Evolutionary conservation across 805 yeast genomes (phyloP).

Genomic region (Yarrowia porcina): DNA sequence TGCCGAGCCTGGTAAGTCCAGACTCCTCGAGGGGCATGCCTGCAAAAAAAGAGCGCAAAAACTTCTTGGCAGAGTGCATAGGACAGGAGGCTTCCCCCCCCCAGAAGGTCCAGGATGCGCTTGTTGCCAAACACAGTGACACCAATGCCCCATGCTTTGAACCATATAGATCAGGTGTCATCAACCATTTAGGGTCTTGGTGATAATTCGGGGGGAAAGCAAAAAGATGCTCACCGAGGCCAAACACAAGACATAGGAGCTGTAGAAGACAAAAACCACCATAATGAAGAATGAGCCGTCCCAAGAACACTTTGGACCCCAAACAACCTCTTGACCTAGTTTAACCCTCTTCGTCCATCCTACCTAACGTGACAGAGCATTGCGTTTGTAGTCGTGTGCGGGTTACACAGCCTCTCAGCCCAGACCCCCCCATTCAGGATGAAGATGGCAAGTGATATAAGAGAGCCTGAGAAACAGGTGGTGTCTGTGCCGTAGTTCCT

Average conservation of each 20-base stretch:
- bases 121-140: constrained; percentile 9
- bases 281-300: background rate
- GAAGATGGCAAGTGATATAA: background rate
- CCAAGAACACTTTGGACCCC: too few species aligned
- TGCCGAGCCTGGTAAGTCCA: background rate
- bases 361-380: background rate
- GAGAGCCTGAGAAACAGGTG: background rate
- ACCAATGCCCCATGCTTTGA: constrained; percentile 1
- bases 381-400: background rate
- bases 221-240: background rate
- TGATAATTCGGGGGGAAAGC: background rate
- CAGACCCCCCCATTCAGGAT: background rate
- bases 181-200: background rate
- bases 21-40: background rate
- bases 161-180: background rate
- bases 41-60: background rate
- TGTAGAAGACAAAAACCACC: background rate
- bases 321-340: too few species aligned
- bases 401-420: background rate
- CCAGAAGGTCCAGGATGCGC: background rate
- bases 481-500: background rate
- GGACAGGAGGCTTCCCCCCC: background rate
- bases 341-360: background rate
- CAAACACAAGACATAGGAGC: background rate
- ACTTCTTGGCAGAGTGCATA: background rate